Evolutionary conservation across 192 early-diverging fungal species (phyloP).

Genomic region (Lobosporangium transversale): DNA sequence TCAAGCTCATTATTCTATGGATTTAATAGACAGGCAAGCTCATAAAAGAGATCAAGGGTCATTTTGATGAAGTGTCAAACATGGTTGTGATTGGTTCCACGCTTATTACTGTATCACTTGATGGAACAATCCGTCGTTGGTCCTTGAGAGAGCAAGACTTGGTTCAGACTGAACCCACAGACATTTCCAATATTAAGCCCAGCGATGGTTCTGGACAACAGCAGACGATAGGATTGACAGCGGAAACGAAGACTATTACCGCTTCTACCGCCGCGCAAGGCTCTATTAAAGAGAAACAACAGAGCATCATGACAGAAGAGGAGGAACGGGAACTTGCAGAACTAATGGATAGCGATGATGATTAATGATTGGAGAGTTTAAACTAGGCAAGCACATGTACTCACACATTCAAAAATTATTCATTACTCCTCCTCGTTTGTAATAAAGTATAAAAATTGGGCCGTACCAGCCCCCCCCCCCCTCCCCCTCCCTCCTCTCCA

Average conservation of each 20-base stretch:
- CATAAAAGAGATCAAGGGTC: conserved; percentile 81
- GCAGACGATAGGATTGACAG: too few species aligned
- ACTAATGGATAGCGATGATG: conserved; percentile 77
- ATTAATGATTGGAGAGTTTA: conserved; percentile 3
- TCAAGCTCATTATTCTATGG: too few species aligned
- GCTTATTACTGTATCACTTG: conserved; percentile 84
- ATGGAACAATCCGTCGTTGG: conserved; percentile 89
- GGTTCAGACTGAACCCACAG: conserved; percentile 1
- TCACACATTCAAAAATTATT: too few species aligned
- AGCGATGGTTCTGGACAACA: conserved; percentile 10
- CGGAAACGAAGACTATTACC: neutral
- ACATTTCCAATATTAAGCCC: conserved; percentile 8
- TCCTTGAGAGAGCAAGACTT: conserved; percentile 41
- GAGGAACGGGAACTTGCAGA: conserved; percentile 91
- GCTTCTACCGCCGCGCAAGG: neutral
- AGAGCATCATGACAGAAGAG: conserved; percentile 80
- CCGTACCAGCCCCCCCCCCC: too few species aligned
- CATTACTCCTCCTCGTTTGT: too few species aligned
- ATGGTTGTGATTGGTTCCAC: conserved; percentile 67
- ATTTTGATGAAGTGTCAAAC: conserved; percentile 89
- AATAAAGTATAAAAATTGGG: too few species aligned
- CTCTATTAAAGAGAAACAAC: neutral
- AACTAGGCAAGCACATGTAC: too few species aligned
- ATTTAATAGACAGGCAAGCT: conserved; percentile 82
- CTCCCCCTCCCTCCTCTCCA: too few species aligned